phyloP scores from a whole-genome alignment of 805 yeast species.

The Candida rishiriensis region DNA sequence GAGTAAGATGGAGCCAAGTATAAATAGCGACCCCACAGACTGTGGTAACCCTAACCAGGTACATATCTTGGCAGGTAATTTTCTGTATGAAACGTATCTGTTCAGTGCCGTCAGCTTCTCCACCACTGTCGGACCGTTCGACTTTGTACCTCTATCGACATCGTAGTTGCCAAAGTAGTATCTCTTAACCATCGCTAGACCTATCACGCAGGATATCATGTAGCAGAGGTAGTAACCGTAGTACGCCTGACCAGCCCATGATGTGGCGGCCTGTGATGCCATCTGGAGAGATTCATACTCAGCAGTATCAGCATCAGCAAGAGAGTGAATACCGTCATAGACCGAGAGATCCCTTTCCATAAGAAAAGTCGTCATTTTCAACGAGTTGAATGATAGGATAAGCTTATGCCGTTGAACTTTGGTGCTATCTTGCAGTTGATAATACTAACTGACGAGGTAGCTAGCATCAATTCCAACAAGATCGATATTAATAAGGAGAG shows the following conservation, averaged over 20 bases:
- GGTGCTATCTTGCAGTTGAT: too few species aligned
- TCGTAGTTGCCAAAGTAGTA: slow-evolving; percentile 13
- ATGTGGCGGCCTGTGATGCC: slow-evolving; percentile 29
- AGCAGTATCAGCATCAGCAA: slow-evolving; percentile 27
- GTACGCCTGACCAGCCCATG: slow-evolving; percentile 25
- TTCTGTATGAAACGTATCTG: slow-evolving; percentile 31
- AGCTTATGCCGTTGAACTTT: too few species aligned
- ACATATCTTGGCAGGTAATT: slow-evolving; percentile 29
- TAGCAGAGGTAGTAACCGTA: slow-evolving; percentile 39
- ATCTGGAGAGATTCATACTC: slow-evolving; percentile 19
- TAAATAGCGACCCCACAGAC: slow-evolving; percentile 32
- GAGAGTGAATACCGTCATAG: slow-evolving; percentile 36
- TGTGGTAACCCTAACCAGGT: slow-evolving; percentile 34
- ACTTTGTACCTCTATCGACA: slow-evolving; percentile 10
- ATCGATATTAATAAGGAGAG: too few species aligned
- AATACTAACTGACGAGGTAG: too few species aligned
- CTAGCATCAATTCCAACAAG: too few species aligned
- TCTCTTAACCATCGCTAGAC: slow-evolving; percentile 31
- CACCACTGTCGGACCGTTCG: slow-evolving; percentile 1
- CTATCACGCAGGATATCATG: slow-evolving; percentile 35
- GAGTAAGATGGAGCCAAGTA: slow-evolving; percentile 30
- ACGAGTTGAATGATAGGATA: too few species aligned
- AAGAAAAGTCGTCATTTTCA: not conserved
- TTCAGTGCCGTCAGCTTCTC: slow-evolving; percentile 27
- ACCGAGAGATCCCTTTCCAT: slow-evolving; percentile 12